Conservation (phyloP, 257 asterid species). For the Petunia secreta region DNA sequence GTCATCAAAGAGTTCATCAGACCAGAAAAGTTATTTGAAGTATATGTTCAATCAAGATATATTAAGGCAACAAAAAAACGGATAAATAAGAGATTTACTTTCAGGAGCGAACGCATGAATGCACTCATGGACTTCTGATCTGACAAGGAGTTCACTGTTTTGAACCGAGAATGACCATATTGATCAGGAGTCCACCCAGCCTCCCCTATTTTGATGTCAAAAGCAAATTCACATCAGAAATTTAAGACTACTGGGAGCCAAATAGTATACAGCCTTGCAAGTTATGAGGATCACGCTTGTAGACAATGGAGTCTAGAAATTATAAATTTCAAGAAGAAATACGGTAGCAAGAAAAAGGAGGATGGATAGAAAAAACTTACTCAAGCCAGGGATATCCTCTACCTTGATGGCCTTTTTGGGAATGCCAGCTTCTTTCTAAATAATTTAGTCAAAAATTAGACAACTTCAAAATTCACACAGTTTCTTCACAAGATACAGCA, state of each 20-base stretch:
- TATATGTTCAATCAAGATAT: neutral
- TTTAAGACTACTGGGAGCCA: constrained; percentile 24
- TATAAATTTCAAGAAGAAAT: constrained; percentile 20
- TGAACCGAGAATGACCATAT: constrained; percentile 88
- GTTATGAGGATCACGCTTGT: constrained; percentile 18
- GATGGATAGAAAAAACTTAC: constrained; percentile 57
- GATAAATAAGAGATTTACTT: constrained; percentile 48
- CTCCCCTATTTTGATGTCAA: constrained; percentile 60
- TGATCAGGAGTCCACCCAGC: constrained; percentile 99
- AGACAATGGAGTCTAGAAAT: neutral
- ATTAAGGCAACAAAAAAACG: constrained; percentile 9
- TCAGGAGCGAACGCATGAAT: constrained; percentile 90
- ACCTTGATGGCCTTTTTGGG: constrained; percentile 80
- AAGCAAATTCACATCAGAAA: constrained; percentile 38
- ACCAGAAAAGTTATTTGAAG: neutral
- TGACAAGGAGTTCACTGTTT: constrained; percentile 56
- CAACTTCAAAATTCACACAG: constrained; percentile 20
- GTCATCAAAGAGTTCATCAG: constrained; percentile 4
- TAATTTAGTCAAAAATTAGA: constrained; percentile 31
- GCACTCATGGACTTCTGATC: constrained; percentile 87
- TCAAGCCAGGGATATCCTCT: constrained; percentile 92
- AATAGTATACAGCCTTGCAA: constrained; percentile 17
- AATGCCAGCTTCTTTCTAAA: constrained; percentile 95
- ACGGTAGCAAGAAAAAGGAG: constrained; percentile 17
- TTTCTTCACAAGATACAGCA: neutral